A percentile compares a stretch with the other conserved stretches of the same genome.
These are phyloP conservation scores for Endoconidiophora polonica DNA, from an alignment of 2,329 filamentous ascomycete genomes.

Conservation along the genomic window DNA sequence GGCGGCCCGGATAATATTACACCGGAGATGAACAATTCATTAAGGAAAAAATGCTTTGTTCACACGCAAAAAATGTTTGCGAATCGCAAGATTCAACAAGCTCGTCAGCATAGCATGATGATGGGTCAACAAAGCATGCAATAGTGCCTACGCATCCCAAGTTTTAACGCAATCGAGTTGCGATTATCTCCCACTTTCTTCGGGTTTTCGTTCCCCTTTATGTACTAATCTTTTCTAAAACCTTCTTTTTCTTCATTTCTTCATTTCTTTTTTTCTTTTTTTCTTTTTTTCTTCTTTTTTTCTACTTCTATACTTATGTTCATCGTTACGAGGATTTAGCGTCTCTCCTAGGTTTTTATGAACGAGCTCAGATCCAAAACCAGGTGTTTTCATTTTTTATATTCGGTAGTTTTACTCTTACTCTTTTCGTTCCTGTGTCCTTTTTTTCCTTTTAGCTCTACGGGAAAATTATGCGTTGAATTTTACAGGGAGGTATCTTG, in stretches of 20 bases:
- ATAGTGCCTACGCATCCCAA: too few species aligned
- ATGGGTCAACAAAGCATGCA: conserved; percentile 33
- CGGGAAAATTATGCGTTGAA: too few species aligned
- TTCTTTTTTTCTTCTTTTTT: conserved; percentile 7
- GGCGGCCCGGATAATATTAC: conserved; percentile 31
- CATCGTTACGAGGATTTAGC: conserved; percentile 1
- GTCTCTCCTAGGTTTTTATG: background rate
- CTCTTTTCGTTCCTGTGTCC: conserved; percentile 1
- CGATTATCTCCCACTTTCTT: background rate
- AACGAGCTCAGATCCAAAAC: background rate
- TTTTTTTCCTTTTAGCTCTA: background rate
- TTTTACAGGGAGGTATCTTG: too few species aligned
- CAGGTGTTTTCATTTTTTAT: background rate
- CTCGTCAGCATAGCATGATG: conserved; percentile 30
- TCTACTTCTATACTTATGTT: conserved; percentile 2
- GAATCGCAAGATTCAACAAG: conserved; percentile 20
- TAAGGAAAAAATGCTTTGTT: conserved; percentile 26
- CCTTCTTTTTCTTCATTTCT: background rate
- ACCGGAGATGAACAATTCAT: conserved; percentile 26
- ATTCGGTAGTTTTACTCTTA: conserved; percentile 8
- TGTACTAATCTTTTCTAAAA: background rate
- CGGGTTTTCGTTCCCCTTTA: background rate
- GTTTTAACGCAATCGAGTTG: too few species aligned
- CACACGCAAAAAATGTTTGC: conserved; percentile 24
- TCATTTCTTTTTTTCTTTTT: conserved; percentile 6